phyloP scores from a whole-genome alignment of 306 rosid genomes.

The Pueraria montana region DNA sequence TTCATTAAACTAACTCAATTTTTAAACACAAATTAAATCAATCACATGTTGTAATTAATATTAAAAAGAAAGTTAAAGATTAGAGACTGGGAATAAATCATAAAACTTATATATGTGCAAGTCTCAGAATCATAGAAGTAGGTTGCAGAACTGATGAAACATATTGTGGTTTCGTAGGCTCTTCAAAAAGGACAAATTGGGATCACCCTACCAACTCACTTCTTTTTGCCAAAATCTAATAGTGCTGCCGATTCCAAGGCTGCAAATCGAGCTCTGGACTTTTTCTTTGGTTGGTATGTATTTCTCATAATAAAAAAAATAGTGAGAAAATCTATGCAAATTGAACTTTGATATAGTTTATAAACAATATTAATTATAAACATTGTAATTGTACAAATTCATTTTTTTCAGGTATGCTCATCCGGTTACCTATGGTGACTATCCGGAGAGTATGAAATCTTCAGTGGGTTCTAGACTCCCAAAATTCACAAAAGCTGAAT shows the following conservation, averaged over 20 bases:
- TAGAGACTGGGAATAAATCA: background rate
- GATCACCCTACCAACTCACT: slow-evolving; percentile 49
- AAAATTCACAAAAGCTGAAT: slow-evolving; percentile 55
- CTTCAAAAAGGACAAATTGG: slow-evolving; percentile 56
- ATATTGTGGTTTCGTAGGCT: background rate
- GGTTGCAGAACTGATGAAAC: background rate
- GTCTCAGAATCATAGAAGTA: background rate
- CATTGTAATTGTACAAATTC: background rate
- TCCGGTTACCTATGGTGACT: slow-evolving; percentile 71
- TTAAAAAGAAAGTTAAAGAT: background rate
- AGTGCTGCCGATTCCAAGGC: slow-evolving; percentile 38
- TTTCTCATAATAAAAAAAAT: background rate
- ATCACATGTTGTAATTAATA: no score
- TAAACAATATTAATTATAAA: background rate
- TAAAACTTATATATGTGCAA: background rate
- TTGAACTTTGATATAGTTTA: background rate
- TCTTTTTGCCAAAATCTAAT: slow-evolving; percentile 45
- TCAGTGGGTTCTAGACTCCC: slow-evolving; percentile 64
- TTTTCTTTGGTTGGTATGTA: slow-evolving; percentile 54
- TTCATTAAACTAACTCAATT: no score
- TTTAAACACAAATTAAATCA: no score
- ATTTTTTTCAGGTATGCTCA: slow-evolving; percentile 53
- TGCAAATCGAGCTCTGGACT: slow-evolving; percentile 49
- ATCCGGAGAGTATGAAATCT: slow-evolving; percentile 59
- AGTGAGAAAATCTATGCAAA: background rate